Evolutionary conservation across 176 grass and related monocot species (phyloP).

Genomic region (Lolium perenne): DNA sequence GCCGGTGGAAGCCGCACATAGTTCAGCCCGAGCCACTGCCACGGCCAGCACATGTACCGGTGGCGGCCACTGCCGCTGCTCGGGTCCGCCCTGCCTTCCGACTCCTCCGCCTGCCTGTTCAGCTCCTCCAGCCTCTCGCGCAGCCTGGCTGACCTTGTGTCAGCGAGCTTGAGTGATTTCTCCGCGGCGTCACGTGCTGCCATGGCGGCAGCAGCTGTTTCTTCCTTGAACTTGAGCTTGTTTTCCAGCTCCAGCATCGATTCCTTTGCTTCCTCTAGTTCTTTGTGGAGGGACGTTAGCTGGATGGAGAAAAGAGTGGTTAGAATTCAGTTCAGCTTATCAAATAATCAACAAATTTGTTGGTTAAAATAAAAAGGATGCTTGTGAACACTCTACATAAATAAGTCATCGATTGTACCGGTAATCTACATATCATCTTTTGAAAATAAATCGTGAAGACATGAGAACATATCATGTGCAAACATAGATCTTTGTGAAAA

Average conservation of each 20-base stretch:
- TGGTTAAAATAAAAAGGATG: not conserved
- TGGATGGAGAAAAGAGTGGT: constrained; percentile 29
- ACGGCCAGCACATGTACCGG: constrained; percentile 95
- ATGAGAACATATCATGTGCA: not conserved
- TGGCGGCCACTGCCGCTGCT: constrained; percentile 48
- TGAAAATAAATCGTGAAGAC: not conserved
- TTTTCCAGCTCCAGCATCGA: constrained; percentile 75
- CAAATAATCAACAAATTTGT: not conserved
- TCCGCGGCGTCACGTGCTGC: constrained; percentile 78
- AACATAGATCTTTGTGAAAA: not conserved
- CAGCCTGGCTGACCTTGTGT: constrained; percentile 73
- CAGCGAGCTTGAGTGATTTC: constrained; percentile 80
- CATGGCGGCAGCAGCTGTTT: constrained; percentile 83
- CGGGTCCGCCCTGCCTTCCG: constrained; percentile 46
- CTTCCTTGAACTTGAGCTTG: constrained; percentile 99
- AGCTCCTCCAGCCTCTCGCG: constrained; percentile 87
- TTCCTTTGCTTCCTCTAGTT: constrained; percentile 82
- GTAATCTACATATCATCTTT: not conserved
- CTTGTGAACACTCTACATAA: not conserved
- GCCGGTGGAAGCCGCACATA: constrained; percentile 55
- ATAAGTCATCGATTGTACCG: not conserved
- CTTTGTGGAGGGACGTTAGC: constrained; percentile 74
- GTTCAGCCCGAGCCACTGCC: constrained; percentile 96
- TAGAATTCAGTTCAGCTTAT: not conserved
- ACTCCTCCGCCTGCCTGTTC: constrained; percentile 78